Percentiles rank a stretch among this genome's conserved stretches.
Conservation (phyloP, 768 basidiomycete genomes). For the Udeniomyces megalosporus region DNA sequence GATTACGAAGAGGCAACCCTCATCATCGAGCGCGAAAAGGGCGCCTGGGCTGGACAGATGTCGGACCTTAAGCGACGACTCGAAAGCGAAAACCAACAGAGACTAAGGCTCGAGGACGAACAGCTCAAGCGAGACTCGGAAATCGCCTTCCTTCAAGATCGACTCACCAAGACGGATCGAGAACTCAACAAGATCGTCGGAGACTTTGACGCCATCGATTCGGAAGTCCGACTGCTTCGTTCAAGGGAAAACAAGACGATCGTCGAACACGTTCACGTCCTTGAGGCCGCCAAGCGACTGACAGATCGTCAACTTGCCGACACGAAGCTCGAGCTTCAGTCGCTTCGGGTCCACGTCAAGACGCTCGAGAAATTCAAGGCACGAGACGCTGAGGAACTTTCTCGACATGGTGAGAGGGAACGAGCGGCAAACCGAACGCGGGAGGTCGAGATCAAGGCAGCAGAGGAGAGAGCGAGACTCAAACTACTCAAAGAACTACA, state of each 20-base stretch:
- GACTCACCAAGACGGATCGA: constrained; percentile 52
- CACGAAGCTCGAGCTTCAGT: constrained; percentile 59
- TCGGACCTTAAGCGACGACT: constrained; percentile 46
- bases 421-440: constrained; percentile 40
- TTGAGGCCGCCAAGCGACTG: constrained; percentile 86
- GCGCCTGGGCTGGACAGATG: constrained; percentile 52
- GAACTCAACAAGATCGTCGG: constrained; percentile 66
- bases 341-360: constrained; percentile 56
- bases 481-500: constrained; percentile 49
- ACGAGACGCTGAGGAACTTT: constrained; percentile 65
- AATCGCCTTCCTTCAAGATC: constrained; percentile 48
- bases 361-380: constrained; percentile 58
- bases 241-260: constrained; percentile 84
- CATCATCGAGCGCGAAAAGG: constrained; percentile 67
- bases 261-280: constrained; percentile 90
- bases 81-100: constrained; percentile 53
- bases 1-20: constrained; percentile 78
- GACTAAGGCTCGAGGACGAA: constrained; percentile 62
- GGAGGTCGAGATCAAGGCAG: constrained; percentile 35
- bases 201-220: constrained; percentile 64
- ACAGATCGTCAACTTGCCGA: constrained; percentile 80
- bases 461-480: constrained; percentile 46
- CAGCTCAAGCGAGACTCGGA: constrained; percentile 38
- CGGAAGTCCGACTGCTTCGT: constrained; percentile 70
- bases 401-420: constrained; percentile 47